Conservation (phyloP, 2,329 filamentous ascomycete genomes). For the Purpureocillium lavendulum region DNA sequence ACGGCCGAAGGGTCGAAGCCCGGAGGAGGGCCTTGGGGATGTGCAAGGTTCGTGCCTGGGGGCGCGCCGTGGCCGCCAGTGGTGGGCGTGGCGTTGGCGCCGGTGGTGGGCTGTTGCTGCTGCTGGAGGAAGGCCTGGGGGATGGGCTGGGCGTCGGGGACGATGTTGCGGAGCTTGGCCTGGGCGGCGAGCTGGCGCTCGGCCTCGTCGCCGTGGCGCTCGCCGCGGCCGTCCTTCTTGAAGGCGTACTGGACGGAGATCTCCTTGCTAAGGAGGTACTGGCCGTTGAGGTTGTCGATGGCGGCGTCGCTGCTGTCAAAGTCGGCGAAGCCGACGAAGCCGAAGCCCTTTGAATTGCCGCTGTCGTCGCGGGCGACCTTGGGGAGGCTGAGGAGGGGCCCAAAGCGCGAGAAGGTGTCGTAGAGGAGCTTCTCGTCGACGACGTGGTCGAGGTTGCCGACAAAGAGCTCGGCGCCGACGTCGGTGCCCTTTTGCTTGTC, state of each 20-base stretch:
- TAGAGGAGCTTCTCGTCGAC: slow-evolving; percentile 94
- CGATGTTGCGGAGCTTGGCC: slow-evolving; percentile 89
- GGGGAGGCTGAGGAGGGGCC: slow-evolving; percentile 71
- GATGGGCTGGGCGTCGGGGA: slow-evolving; percentile 68
- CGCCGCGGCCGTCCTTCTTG: slow-evolving; percentile 98
- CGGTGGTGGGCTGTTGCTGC: slow-evolving; percentile 6
- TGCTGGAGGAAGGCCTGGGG: slow-evolving; percentile 60
- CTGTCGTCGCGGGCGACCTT: slow-evolving; percentile 89
- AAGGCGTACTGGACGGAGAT: slow-evolving; percentile 96
- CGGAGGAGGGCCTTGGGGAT: slow-evolving; percentile 10
- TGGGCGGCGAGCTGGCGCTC: slow-evolving; percentile 87
- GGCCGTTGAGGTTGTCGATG: slow-evolving; percentile 85
- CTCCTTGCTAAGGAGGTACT: slow-evolving; percentile 96
- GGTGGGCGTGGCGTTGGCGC: slow-evolving; percentile 11
- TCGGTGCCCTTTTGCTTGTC: slow-evolving; percentile 92
- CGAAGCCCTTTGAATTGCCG: slow-evolving; percentile 88
- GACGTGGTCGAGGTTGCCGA: slow-evolving; percentile 90
- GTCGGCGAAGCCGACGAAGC: slow-evolving; percentile 85
- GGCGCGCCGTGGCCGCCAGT: no score
- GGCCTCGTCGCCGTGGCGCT: slow-evolving; percentile 88
- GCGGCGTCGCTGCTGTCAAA: slow-evolving; percentile 93
- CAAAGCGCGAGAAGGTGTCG: slow-evolving; percentile 89
- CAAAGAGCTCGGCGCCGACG: slow-evolving; percentile 92
- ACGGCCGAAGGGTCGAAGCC: slow-evolving; percentile 28
- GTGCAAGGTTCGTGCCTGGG: slow-evolving; percentile 4